Base-by-base conservation (phyloP, 495 filamentous ascomycete genomes). In the Hypomontagnella monticulosa region DNA sequence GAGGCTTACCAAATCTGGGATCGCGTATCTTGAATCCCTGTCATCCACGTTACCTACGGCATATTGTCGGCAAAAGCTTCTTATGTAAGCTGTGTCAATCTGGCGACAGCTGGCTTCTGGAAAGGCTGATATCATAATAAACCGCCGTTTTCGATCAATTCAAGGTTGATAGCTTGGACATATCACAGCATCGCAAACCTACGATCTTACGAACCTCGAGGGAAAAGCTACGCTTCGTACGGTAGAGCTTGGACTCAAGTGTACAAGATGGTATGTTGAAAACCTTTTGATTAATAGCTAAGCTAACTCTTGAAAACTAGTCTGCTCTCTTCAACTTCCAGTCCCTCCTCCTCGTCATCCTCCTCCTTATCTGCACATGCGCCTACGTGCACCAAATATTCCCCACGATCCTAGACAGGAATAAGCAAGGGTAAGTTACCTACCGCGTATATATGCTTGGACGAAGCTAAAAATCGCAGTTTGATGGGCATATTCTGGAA, bases 281-380 rank as follows among this genome's bases (percentile, higher is more conserved):
- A 27, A 2, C 47, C 8, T 14, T 9, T 43, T 8, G 10, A 46
- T 18, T 51, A 20, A 27, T 52, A 47, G 71, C 73, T 79, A 76
- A 47, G 71, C 73, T 79, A 76, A 80, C 66, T 9, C 30, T 48
- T 30, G 3, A 0, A 46, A 52, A 36, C 27, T 66, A 97, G 95
- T 89, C 94, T 63, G 95, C 96, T 27, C 88, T 99, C 63, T 98
- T 99, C 87, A 97, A 98, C 80, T 97, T 99, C 83, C 91, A 96
- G 73, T 93, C 91, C 51, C 88, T 97, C 57, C 84, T 99, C 40
- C 86, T 97, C 67, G 92, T 97, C 70, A 88, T 99, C 70, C 88
- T 98, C 42, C 91, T 99, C 69, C 85, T 94, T 61, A 95, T 99
- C 73, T 99, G 95, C 81, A 97, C 95, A 32, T 93, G 89, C 77